Percentiles rank a stretch among this genome's conserved stretches.
Evolutionary conservation across 768 basidiomycete genomes (phyloP).

Genomic region (Collybia nuda): DNA sequence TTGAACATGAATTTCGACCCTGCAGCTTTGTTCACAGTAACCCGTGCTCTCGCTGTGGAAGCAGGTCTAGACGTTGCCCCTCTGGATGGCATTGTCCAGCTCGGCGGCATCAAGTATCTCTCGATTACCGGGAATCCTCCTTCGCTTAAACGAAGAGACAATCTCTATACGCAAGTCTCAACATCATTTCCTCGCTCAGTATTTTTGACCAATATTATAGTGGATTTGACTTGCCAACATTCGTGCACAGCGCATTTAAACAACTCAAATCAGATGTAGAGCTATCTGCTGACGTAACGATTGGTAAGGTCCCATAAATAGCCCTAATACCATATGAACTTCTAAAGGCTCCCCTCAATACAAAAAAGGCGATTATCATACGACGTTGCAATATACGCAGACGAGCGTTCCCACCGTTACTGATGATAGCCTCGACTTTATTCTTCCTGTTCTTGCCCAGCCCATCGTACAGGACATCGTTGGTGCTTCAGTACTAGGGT

Average conservation of each 20-base stretch:
- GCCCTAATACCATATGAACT: not conserved
- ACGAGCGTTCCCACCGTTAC: slow-evolving; percentile 53
- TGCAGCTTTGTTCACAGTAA: slow-evolving; percentile 65
- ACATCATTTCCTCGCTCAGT: not conserved
- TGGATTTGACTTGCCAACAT: slow-evolving; percentile 62
- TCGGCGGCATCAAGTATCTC: slow-evolving; percentile 69
- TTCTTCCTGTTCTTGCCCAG: slow-evolving; percentile 67
- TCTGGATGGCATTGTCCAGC: slow-evolving; percentile 61
- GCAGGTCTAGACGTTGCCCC: slow-evolving; percentile 61
- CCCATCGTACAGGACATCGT: slow-evolving; percentile 78
- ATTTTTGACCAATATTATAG: slow-evolving; percentile 26
- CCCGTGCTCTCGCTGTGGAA: slow-evolving; percentile 62
- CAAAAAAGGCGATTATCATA: slow-evolving; percentile 56
- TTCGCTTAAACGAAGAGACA: slow-evolving; percentile 35
- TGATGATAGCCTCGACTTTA: slow-evolving; percentile 58
- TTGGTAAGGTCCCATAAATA: slow-evolving; percentile 37
- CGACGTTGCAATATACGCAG: slow-evolving; percentile 64
- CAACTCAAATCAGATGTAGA: slow-evolving; percentile 61
- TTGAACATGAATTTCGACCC: slow-evolving; percentile 71
- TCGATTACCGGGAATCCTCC: slow-evolving; percentile 31
- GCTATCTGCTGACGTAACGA: slow-evolving; percentile 51
- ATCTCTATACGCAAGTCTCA: slow-evolving; percentile 51
- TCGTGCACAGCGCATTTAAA: slow-evolving; percentile 66
- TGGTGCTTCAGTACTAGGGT: slow-evolving; percentile 55
- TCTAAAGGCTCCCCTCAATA: not conserved